Evolutionary conservation across 768 basidiomycete genomes (phyloP).

Genomic region (Psilocybe tampanensis): DNA sequence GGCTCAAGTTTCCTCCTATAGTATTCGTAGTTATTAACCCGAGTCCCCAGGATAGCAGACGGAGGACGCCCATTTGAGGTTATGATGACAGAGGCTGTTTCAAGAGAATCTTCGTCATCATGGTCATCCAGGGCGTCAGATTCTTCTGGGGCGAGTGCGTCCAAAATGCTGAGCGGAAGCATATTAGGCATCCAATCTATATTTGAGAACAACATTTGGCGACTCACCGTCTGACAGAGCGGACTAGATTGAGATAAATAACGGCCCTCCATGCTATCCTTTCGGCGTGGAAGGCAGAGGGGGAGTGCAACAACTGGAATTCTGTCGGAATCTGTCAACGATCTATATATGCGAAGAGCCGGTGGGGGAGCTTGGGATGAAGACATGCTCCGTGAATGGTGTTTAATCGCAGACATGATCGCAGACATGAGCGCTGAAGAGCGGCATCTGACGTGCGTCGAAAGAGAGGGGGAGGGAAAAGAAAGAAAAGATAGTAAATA

Average conservation of each 20-base stretch:
- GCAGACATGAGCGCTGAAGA: neutral
- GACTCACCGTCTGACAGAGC: constrained; percentile 72
- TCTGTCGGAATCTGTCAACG: constrained; percentile 45
- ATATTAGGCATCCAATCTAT: constrained; percentile 13
- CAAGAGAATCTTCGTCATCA: constrained; percentile 54
- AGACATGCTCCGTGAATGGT: neutral
- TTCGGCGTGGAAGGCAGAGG: constrained; percentile 76
- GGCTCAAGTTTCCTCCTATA: constrained; percentile 70
- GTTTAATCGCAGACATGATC: neutral
- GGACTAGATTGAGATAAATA: constrained; percentile 86
- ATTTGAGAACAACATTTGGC: constrained; percentile 9
- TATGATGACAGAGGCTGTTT: constrained; percentile 55
- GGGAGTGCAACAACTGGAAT: constrained; percentile 82
- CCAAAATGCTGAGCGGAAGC: constrained; percentile 55
- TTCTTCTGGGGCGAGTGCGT: constrained; percentile 66
- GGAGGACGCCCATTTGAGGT: constrained; percentile 50
- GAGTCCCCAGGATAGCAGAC: constrained; percentile 51
- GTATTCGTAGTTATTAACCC: constrained; percentile 59
- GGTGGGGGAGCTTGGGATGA: neutral
- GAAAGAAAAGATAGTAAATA: neutral
- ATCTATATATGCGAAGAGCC: neutral
- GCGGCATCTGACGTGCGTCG: neutral
- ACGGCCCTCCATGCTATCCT: constrained; percentile 86
- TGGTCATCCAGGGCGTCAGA: constrained; percentile 58
- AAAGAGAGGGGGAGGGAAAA: constrained; percentile 1